Percentiles rank a stretch among this genome's conserved stretches.
Conservation (phyloP, 129 eudicot genomes). For the Saussurea involucrata region DNA sequence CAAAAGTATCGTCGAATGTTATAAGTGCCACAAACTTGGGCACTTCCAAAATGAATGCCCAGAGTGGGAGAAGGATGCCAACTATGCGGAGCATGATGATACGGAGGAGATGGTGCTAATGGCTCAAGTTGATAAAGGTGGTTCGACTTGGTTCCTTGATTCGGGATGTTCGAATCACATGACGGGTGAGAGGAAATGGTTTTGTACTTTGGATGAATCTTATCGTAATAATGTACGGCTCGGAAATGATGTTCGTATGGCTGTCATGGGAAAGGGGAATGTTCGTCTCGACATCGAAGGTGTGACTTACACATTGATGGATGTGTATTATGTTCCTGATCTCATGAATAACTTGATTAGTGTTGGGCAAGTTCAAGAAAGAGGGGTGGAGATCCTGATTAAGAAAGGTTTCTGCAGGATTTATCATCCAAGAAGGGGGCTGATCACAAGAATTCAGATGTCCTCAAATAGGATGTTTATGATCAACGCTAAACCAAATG, state of each 20-base stretch:
- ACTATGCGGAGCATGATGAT: slow-evolving; percentile 2
- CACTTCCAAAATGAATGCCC: too few relatives aligned
- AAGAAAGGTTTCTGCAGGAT: not conserved
- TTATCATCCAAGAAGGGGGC: slow-evolving; percentile 1
- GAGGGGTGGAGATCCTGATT: not conserved
- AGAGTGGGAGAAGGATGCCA: slow-evolving; percentile 3
- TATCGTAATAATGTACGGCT: not conserved
- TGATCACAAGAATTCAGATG: not conserved
- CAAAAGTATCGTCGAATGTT: not conserved
- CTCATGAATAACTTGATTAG: slow-evolving; percentile 11
- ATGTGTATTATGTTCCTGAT: slow-evolving; percentile 13
- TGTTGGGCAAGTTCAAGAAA: slow-evolving; percentile 2
- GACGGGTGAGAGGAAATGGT: slow-evolving; percentile 15
- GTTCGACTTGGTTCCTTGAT: slow-evolving; percentile 1
- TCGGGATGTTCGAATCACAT: slow-evolving; percentile 15
- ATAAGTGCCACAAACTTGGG: slow-evolving; percentile 19
- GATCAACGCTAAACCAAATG: not conserved
- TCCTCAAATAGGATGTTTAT: slow-evolving; percentile 7
- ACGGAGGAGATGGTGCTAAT: slow-evolving; percentile 9
- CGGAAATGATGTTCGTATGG: slow-evolving; percentile 14
- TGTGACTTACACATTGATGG: too few relatives aligned
- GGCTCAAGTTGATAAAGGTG: not conserved
- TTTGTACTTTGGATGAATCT: not conserved
- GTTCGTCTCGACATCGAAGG: not conserved
- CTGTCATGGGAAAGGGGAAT: slow-evolving; percentile 13